These are phyloP conservation scores for Leccinellum albellum DNA, from an alignment of 768 basidiomycete species.

Conservation along the genomic window DNA sequence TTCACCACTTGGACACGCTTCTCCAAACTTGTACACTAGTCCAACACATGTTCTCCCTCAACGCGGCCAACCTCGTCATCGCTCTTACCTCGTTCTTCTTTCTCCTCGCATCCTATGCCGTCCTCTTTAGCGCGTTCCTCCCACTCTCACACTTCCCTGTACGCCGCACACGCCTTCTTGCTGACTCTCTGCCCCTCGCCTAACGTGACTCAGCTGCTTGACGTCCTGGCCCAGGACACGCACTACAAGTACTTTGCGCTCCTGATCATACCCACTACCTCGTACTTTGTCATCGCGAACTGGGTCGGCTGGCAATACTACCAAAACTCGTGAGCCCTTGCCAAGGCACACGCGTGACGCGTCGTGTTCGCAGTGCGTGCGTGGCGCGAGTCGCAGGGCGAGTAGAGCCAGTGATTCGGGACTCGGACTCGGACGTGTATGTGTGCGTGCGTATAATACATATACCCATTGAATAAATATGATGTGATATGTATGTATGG, in stretches of 20 bases:
- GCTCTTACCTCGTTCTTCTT: conserved; percentile 50
- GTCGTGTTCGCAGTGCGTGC: neutral
- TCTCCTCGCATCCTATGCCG: conserved; percentile 53
- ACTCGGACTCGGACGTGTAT: neutral
- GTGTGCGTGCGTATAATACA: neutral
- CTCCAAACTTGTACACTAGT: conserved; percentile 1
- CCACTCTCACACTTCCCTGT: conserved; percentile 52
- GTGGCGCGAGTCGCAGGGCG: neutral
- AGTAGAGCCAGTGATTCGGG: neutral
- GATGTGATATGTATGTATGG: neutral
- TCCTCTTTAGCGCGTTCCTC: conserved; percentile 62
- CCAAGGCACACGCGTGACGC: conserved; percentile 1
- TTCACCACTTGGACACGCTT: conserved; percentile 12
- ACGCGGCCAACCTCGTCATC: conserved; percentile 48
- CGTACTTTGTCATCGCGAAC: conserved; percentile 94
- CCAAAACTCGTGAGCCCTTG: conserved; percentile 68
- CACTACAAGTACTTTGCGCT: conserved; percentile 90
- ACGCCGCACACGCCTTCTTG: conserved; percentile 23
- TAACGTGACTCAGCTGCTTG: conserved; percentile 50
- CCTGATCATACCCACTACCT: conserved; percentile 73
- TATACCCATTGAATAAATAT: neutral
- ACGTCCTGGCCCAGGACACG: conserved; percentile 61
- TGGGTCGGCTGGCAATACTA: conserved; percentile 99
- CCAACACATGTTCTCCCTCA: conserved; percentile 26
- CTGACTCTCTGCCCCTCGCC: neutral